Base-by-base conservation (phyloP, 169 alveolate genomes). In the Cryptosporidium baileyi region DNA sequence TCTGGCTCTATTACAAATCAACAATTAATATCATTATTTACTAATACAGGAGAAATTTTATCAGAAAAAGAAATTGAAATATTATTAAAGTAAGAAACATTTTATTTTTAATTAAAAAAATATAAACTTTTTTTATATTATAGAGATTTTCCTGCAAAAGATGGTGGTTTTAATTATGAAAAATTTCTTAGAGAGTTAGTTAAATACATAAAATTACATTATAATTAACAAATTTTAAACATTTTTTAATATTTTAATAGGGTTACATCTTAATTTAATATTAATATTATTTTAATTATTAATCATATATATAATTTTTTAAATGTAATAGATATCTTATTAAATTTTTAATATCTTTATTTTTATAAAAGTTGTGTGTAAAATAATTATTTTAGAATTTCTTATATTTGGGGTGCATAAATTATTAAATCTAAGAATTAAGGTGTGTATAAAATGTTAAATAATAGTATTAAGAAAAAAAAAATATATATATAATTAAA, bases 81-180 rank as follows among this genome's bases (percentile, higher is more conserved):
- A n/a, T 60, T 74, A 22, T 6, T 74, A 17, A 51, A 26, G 85
- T 74, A 51, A 74, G 85, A 40, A 4, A 30, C 30, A 36, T 15
- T 61, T 61, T 32, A 32, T 38, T 4, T n/a, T 17, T 7, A 15
- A 4, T 24, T 7, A 17, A 24, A 5, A 19, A 19, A 24, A 57
- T 19, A 24, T 24, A 24, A 24, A 30, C 17, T 17, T 24, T 36
- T n/a, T 57, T 17, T 15, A 19, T 15, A 32, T 22, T 30, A 34
- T 47, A 74, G 85, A 32, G 85, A 74, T n/a, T 74, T 74, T 19
- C 74, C 85, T 17, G 26, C 85, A 8, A 19, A 40, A 7, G 85
- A 74, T 22, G 85, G 85, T 11, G 67, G 67, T 32, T 74, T 74
- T 26, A 57, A 74, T 44, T 74, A 74, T 26, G 85, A 74, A 19